Evolutionary conservation across 2,329 filamentous ascomycete genomes (phyloP).

Genomic region (Alternaria dauci): DNA sequence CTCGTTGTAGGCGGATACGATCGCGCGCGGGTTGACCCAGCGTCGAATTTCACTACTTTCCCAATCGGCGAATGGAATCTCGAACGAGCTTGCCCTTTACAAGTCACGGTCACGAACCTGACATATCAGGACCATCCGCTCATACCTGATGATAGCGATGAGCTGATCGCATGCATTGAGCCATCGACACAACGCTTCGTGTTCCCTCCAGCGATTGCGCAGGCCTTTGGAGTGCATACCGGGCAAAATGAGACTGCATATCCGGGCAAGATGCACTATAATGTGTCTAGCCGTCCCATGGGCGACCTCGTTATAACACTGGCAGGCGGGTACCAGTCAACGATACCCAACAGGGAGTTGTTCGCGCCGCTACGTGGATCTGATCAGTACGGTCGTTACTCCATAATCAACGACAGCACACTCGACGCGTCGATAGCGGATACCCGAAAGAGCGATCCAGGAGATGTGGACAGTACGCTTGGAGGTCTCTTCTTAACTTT

Average conservation of each 20-base stretch:
- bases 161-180: slow-evolving; percentile 14
- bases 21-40: slow-evolving; percentile 12
- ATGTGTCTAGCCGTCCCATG: slow-evolving; percentile 5
- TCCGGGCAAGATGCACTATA: slow-evolving; percentile 12
- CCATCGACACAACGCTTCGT: slow-evolving; percentile 13
- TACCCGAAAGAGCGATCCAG: slow-evolving; percentile 9
- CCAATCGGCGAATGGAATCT: slow-evolving; percentile 18
- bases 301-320: slow-evolving; percentile 14
- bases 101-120: slow-evolving; percentile 16
- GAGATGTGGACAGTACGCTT: slow-evolving; percentile 7
- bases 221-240: background rate
- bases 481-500: slow-evolving; percentile 20
- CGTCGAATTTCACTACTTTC: slow-evolving; percentile 13
- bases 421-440: slow-evolving; percentile 17
- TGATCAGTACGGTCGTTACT: slow-evolving; percentile 18
- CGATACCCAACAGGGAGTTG: slow-evolving; percentile 16
- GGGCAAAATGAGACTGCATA: slow-evolving; percentile 9
- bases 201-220: slow-evolving; percentile 13
- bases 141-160: background rate
- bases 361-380: slow-evolving; percentile 19
- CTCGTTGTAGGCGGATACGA: slow-evolving; percentile 23
- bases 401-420: slow-evolving; percentile 17
- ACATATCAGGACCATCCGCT: slow-evolving; percentile 7
- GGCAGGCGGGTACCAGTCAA: slow-evolving; percentile 14
- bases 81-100: slow-evolving; percentile 12